A percentile compares a stretch with the other conserved stretches of the same genome.
Evolutionary conservation across 192 early-diverging fungal species (phyloP).

Genomic region (Coemansia sp.): DNA sequence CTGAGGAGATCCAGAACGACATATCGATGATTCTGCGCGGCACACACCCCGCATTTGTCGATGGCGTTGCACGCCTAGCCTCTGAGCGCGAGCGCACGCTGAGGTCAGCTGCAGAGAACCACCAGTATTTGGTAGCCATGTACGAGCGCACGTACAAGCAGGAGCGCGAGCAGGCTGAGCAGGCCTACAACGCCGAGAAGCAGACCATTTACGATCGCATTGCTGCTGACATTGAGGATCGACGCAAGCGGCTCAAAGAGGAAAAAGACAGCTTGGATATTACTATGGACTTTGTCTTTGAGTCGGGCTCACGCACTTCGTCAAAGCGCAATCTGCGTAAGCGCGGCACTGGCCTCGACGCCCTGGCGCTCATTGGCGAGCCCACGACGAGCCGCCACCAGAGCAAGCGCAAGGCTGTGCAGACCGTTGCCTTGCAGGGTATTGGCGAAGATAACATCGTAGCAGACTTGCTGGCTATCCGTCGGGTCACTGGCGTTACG

Average conservation of each 20-base stretch:
- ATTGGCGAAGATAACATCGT: slow-evolving; percentile 51
- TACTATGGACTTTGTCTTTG: slow-evolving; percentile 59
- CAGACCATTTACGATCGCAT: slow-evolving; percentile 76
- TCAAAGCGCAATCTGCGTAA: slow-evolving; percentile 64
- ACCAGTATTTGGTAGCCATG: slow-evolving; percentile 42
- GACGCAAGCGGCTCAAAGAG: slow-evolving; percentile 74
- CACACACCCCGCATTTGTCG: slow-evolving; percentile 69
- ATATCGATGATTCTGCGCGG: slow-evolving; percentile 56
- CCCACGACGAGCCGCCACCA: slow-evolving; percentile 24
- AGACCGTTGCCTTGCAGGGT: slow-evolving; percentile 34
- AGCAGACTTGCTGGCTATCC: slow-evolving; percentile 42
- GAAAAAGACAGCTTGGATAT: slow-evolving; percentile 86
- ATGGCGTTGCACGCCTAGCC: slow-evolving; percentile 64
- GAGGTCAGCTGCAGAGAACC: slow-evolving; percentile 63
- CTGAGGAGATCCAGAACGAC: slow-evolving; percentile 50
- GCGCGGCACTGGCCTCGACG: slow-evolving; percentile 54
- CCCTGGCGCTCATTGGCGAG: slow-evolving; percentile 28
- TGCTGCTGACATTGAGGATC: slow-evolving; percentile 75
- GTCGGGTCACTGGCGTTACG: slow-evolving; percentile 49
- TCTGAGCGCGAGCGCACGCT: slow-evolving; percentile 72
- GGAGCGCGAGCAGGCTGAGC: slow-evolving; percentile 57
- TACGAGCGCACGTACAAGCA: slow-evolving; percentile 36
- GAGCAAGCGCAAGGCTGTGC: slow-evolving; percentile 53
- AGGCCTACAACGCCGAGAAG: slow-evolving; percentile 71
- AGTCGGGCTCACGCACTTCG: slow-evolving; percentile 41